These are phyloP conservation scores for Amanita rimosa DNA, from an alignment of 768 basidiomycete species.

Conservation along the genomic window DNA sequence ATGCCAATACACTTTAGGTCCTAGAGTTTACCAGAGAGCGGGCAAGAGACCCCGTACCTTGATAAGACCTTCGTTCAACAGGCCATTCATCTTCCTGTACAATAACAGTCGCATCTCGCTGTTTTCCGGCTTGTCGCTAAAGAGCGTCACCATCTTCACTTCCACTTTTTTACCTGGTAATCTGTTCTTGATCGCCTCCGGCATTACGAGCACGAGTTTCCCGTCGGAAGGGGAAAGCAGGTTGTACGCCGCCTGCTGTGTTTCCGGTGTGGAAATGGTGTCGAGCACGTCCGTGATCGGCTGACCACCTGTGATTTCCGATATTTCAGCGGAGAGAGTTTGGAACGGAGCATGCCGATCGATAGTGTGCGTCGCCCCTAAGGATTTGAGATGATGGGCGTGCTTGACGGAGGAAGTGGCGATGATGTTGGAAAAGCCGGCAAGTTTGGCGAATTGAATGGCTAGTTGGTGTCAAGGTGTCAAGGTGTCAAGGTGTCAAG, in stretches of 20 bases:
- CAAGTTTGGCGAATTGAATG: constrained; percentile 23
- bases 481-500: not conserved
- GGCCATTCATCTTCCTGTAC: constrained; percentile 2
- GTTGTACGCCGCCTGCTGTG: constrained; percentile 24
- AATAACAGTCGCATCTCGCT: constrained; percentile 3
- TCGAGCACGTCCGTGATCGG: constrained; percentile 17
- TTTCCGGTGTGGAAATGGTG: constrained; percentile 21
- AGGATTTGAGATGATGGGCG: constrained; percentile 17
- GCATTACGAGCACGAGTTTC: constrained; percentile 15
- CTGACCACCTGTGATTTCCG: constrained; percentile 9
- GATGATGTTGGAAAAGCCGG: constrained; percentile 33
- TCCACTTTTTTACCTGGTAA: constrained; percentile 9
- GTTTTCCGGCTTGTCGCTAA: constrained; percentile 5
- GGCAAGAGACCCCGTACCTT: constrained; percentile 11
- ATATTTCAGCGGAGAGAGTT: constrained; percentile 7
- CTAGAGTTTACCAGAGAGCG: too few relatives aligned
- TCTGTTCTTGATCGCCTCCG: constrained; percentile 12
- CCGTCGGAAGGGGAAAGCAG: constrained; percentile 24
- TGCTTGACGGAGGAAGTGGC: constrained; percentile 21
- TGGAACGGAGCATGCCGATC: constrained; percentile 11
- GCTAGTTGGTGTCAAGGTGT: constrained; percentile 18
- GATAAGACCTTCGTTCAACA: constrained; percentile 13
- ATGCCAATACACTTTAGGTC: not conserved
- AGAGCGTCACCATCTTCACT: constrained; percentile 3
- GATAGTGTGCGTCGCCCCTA: constrained; percentile 30